Base-by-base conservation (phyloP, 495 filamentous ascomycete genomes). In the Cairneyella variabilis region DNA sequence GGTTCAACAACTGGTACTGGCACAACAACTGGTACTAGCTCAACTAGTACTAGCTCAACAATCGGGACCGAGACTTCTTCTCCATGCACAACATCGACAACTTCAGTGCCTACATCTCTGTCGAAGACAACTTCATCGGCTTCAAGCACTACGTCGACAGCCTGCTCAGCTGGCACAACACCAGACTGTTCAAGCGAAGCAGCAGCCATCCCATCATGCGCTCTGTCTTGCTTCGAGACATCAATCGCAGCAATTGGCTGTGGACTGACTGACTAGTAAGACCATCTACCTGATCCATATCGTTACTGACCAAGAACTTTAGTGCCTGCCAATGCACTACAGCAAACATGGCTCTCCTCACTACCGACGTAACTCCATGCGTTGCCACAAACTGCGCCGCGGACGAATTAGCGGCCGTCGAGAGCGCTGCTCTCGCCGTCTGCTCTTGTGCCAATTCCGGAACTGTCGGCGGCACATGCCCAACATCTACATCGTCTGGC, bases 151-250 rank as follows among this genome's bases (percentile, higher is more conserved):
- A 32, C 28, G 6, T 32, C 36, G 7, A 53, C 50, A 22, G 22
- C 39, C 21, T 53, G 50, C 39, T 10, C 38, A 14, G 50, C 20
- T 6, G 9, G 12, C 23, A 23, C 12, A 3, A 17, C 50, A 11
- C 41, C 51, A 26, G 43, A 54, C 17, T 54, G 51, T 42, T 22
- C 26, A 14, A 12, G 42, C 16, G 9, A 48, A 39, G 51, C 43
- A 8, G 51, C 51, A 5, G 42, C 28, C 6, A 54, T 54, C 30
- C 51, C 51, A 21, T 44, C 51, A 9, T 54, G 51, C 17, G 51
- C 51, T n/a, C n/a, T 45, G 11, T 8, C 16, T 17, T 53, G 50
- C 39, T 53, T 53, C 21, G 38, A n/a, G 3, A 32, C 45, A 17
- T 48, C 45, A 16, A 48, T 48, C 21, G 25, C 45, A n/a, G 18